Evolutionary conservation across 768 basidiomycete species (phyloP).

Genomic region (Leucocoprinus birnbaumii): DNA sequence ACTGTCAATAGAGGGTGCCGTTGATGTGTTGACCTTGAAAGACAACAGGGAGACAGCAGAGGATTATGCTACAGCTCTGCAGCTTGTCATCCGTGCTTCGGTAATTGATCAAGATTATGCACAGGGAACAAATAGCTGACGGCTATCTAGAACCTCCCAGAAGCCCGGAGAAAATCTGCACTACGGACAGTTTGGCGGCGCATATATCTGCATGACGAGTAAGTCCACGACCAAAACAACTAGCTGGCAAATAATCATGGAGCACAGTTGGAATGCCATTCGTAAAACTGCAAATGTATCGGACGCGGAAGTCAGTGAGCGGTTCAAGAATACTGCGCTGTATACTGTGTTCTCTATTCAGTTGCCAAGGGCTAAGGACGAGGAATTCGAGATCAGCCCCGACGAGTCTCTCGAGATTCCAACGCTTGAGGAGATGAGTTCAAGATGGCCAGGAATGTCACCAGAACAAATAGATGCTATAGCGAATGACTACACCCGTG

Average conservation of each 20-base stretch:
- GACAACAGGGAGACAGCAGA: slow-evolving; percentile 61
- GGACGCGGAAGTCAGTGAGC: slow-evolving; percentile 70
- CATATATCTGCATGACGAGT: slow-evolving; percentile 89
- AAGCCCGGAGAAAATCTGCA: slow-evolving; percentile 64
- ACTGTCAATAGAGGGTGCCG: slow-evolving; percentile 72
- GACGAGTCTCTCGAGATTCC: slow-evolving; percentile 59
- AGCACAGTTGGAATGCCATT: slow-evolving; percentile 73
- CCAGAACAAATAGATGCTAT: slow-evolving; percentile 61
- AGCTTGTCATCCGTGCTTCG: slow-evolving; percentile 55
- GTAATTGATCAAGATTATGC: slow-evolving; percentile 30
- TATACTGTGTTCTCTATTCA: slow-evolving; percentile 60
- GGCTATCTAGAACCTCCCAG: slow-evolving; percentile 56
- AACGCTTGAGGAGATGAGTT: slow-evolving; percentile 53
- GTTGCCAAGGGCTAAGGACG: slow-evolving; percentile 32
- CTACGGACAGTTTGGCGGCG: slow-evolving; percentile 83
- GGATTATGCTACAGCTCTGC: slow-evolving; percentile 69
- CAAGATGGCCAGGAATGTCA: slow-evolving; percentile 75
- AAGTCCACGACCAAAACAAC: slow-evolving; percentile 23
- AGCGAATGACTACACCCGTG: slow-evolving; percentile 55
- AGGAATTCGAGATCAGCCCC: slow-evolving; percentile 52
- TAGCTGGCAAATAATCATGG: not conserved
- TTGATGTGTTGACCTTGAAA: slow-evolving; percentile 84
- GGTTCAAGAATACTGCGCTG: slow-evolving; percentile 73
- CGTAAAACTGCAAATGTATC: slow-evolving; percentile 71
- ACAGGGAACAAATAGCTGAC: not conserved